Conservation (phyloP, 306 rosid genomes). For the Elaeagnus macrophylla region DNA sequence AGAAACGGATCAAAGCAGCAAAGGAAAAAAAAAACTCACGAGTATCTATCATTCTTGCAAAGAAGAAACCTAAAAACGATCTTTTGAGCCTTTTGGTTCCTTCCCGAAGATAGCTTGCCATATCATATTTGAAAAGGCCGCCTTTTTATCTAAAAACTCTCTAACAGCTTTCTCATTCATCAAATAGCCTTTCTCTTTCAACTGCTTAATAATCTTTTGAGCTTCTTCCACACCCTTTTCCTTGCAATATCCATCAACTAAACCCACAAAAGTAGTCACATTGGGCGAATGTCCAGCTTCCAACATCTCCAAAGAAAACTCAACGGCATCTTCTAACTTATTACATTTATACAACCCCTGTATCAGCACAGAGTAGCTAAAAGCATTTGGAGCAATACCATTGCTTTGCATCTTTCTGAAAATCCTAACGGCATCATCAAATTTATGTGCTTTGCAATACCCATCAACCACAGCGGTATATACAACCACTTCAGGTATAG, state of each 20-base stretch:
- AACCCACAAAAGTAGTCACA: slow-evolving; percentile 57
- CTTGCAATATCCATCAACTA: slow-evolving; percentile 52
- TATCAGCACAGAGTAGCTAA: slow-evolving; percentile 58
- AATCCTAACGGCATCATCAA: slow-evolving; percentile 65
- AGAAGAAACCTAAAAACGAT: background rate
- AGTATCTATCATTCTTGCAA: background rate
- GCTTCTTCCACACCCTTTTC: slow-evolving; percentile 63
- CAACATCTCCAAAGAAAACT: slow-evolving; percentile 78
- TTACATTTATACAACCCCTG: slow-evolving; percentile 57
- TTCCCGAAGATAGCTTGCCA: slow-evolving; percentile 48
- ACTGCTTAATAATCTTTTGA: slow-evolving; percentile 35
- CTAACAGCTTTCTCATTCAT: slow-evolving; percentile 63
- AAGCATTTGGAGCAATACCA: slow-evolving; percentile 71
- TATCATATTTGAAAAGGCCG: slow-evolving; percentile 40
- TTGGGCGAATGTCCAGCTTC: slow-evolving; percentile 74
- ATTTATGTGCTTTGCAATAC: slow-evolving; percentile 57
- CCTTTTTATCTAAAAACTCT: slow-evolving; percentile 61
- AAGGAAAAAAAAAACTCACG: background rate
- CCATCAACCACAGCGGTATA: slow-evolving; percentile 94
- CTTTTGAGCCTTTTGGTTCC: background rate
- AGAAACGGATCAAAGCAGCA: background rate
- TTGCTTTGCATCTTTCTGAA: slow-evolving; percentile 74
- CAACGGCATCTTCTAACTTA: slow-evolving; percentile 42
- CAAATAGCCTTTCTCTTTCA: slow-evolving; percentile 57
- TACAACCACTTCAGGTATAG: slow-evolving; percentile 81